Evolutionary conservation across 2,329 filamentous ascomycete genomes (phyloP).

Genomic region (Aspergillus terreus): DNA sequence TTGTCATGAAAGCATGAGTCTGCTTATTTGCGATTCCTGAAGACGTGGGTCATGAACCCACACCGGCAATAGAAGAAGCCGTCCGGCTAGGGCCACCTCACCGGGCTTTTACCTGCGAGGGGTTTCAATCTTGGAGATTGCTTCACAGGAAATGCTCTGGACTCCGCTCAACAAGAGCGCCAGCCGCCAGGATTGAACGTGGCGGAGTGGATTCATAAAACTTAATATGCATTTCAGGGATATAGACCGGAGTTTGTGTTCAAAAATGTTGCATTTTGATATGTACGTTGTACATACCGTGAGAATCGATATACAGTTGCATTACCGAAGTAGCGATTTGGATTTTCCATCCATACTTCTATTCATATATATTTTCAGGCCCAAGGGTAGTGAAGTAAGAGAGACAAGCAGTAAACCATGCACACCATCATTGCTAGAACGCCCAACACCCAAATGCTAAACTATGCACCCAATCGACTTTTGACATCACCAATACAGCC

Average conservation of each 20-base stretch:
- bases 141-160: too few relatives aligned
- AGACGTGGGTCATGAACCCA: too few relatives aligned
- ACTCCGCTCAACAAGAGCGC: too few relatives aligned
- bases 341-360: neutral
- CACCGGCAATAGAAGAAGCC: too few relatives aligned
- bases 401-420: neutral
- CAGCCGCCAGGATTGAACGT: too few relatives aligned
- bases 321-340: too few relatives aligned
- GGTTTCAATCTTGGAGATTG: too few relatives aligned
- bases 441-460: neutral
- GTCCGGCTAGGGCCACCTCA: too few relatives aligned
- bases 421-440: neutral
- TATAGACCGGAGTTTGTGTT: neutral
- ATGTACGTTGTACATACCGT: neutral
- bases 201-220: neutral
- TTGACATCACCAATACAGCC: neutral
- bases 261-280: constrained; percentile 1
- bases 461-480: neutral
- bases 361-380: neutral
- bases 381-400: neutral
- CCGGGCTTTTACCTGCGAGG: too few relatives aligned
- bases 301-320: neutral
- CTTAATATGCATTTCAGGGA: neutral
- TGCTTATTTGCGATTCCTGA: neutral
- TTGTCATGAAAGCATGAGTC: constrained; percentile 27